A percentile compares a stretch with the other conserved stretches of the same genome.
Evolutionary conservation across 495 filamentous ascomycete genomes (phyloP).

Genomic region (Rostrohypoxylon terebratum): DNA sequence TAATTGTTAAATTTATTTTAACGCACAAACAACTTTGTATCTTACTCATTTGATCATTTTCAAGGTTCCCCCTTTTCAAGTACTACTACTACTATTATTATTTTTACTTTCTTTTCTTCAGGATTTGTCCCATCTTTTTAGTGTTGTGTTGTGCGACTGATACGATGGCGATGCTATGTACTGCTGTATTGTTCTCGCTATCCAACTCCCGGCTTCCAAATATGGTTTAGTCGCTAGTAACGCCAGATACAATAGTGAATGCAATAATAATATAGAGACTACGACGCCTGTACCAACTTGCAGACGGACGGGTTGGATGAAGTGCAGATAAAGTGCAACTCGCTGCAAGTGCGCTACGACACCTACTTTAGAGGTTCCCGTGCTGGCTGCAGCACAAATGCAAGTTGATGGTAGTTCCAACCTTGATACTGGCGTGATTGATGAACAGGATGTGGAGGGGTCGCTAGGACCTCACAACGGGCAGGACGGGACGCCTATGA

Average conservation of each 20-base stretch:
- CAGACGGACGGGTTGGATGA: conserved; percentile 33
- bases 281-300: conserved; percentile 27
- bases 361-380: conserved; percentile 26
- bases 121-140: conserved; percentile 33
- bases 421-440: conserved; percentile 33
- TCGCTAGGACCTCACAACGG: conserved; percentile 9
- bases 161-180: conserved; percentile 26
- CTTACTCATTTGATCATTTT: conserved; percentile 20
- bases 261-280: conserved; percentile 23
- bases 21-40: conserved; percentile 12
- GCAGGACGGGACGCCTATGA: conserved; percentile 29
- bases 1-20: background rate
- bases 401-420: conserved; percentile 15
- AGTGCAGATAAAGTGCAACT: background rate
- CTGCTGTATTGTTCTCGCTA: conserved; percentile 11
- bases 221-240: conserved; percentile 10
- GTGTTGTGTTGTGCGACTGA: conserved; percentile 33
- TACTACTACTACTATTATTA: no score
- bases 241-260: background rate
- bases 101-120: conserved; percentile 14
- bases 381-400: conserved; percentile 30
- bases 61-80: background rate
- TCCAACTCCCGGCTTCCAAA: conserved; percentile 45
- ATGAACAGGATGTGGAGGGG: conserved; percentile 26
- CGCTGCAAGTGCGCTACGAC: background rate